A percentile compares a stretch with the other conserved stretches of the same genome.
phyloP scores from a whole-genome alignment of 2,329 filamentous ascomycete genomes.

The Fusarium humuli region DNA sequence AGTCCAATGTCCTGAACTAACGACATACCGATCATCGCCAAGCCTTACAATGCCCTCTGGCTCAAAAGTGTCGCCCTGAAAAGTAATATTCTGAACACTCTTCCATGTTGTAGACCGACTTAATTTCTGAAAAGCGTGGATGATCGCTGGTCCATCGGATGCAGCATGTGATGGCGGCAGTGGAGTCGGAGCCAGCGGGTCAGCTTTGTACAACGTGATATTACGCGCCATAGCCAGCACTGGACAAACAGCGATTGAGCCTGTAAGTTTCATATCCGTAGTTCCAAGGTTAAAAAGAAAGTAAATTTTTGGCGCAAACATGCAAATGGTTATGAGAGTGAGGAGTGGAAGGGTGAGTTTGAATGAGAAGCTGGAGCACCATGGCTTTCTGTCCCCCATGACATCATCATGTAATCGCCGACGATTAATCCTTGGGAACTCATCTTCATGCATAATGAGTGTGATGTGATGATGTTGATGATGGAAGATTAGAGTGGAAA shows the following conservation, averaged over 20 bases:
- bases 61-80: conserved; percentile 60
- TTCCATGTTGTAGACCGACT: conserved; percentile 57
- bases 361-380: conserved; percentile 28
- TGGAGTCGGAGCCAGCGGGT: conserved; percentile 50
- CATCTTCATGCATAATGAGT: conserved; percentile 27
- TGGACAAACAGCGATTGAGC: conserved; percentile 33
- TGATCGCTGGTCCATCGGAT: conserved; percentile 52
- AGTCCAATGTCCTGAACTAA: conserved; percentile 59
- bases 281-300: conserved; percentile 16
- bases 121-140: conserved; percentile 52
- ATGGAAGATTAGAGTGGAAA: not conserved
- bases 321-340: conserved; percentile 28
- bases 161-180: conserved; percentile 52
- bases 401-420: not conserved
- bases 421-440: not conserved
- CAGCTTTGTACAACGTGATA: conserved; percentile 49
- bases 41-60: conserved; percentile 62
- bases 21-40: conserved; percentile 56
- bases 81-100: conserved; percentile 54
- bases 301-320: conserved; percentile 29
- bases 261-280: conserved; percentile 35
- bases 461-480: not conserved
- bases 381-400: not conserved
- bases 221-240: conserved; percentile 45
- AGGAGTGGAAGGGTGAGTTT: conserved; percentile 35